Evolutionary conservation across 1,139 yeast species (phyloP).

Genomic region (Suhomyces chickasaworum): DNA sequence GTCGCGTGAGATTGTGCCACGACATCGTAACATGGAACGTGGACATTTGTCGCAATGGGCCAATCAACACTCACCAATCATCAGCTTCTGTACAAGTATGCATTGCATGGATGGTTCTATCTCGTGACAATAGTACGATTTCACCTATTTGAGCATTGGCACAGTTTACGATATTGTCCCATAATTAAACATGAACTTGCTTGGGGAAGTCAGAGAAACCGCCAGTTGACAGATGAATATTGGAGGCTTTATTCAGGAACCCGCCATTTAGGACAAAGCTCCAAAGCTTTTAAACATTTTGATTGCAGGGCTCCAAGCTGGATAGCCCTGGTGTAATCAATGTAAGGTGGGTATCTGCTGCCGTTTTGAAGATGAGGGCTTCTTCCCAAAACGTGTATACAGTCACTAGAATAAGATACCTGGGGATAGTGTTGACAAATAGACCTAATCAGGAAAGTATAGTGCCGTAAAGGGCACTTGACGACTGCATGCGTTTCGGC

Average conservation of each 20-base stretch:
- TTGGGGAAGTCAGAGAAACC: not conserved
- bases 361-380: not conserved
- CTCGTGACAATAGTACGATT: not conserved
- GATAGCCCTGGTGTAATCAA: not conserved
- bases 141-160: not conserved
- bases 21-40: not conserved
- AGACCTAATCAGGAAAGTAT: slow-evolving; percentile 6
- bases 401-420: not conserved
- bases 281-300: not conserved
- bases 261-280: not conserved
- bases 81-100: not conserved
- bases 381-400: not conserved
- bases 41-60: not conserved
- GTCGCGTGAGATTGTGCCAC: not conserved
- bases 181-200: not conserved
- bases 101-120: not conserved
- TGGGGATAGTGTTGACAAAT: not conserved
- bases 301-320: not conserved
- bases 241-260: not conserved
- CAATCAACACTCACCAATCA: not conserved
- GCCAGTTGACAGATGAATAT: not conserved
- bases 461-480: slow-evolving; percentile 4
- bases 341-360: not conserved
- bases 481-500: slow-evolving; percentile 1
- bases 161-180: not conserved